These are phyloP conservation scores for Aspergillus ruber DNA, from an alignment of 2,329 filamentous ascomycete genomes.

Conservation along the genomic window DNA sequence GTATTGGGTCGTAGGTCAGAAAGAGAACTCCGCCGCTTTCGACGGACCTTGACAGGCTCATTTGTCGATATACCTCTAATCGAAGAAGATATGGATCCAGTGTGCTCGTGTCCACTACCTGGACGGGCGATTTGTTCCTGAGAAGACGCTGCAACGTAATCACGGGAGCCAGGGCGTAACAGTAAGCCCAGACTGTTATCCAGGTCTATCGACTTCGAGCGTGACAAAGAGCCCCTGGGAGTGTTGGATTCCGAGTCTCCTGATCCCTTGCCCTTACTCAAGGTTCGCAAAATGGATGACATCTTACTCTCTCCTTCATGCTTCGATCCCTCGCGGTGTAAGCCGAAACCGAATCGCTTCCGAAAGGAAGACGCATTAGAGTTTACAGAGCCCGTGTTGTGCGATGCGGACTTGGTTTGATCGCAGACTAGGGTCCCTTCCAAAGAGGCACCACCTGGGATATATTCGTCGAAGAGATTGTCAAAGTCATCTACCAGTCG, in stretches of 20 bases:
- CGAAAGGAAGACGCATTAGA: slow-evolving; percentile 84
- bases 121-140: slow-evolving; percentile 41
- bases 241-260: slow-evolving; percentile 60
- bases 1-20: slow-evolving; percentile 74
- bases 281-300: slow-evolving; percentile 73
- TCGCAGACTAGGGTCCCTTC: slow-evolving; percentile 46
- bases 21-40: slow-evolving; percentile 83
- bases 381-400: slow-evolving; percentile 66
- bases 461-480: slow-evolving; percentile 68
- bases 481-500: slow-evolving; percentile 85
- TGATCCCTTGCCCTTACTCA: slow-evolving; percentile 70
- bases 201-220: slow-evolving; percentile 73
- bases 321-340: slow-evolving; percentile 75
- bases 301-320: slow-evolving; percentile 62
- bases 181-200: slow-evolving; percentile 45
- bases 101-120: slow-evolving; percentile 43
- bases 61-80: slow-evolving; percentile 46
- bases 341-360: slow-evolving; percentile 73
- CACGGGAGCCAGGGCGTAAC: slow-evolving; percentile 50
- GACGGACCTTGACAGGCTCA: slow-evolving; percentile 45
- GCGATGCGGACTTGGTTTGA: slow-evolving; percentile 53
- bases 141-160: slow-evolving; percentile 46
- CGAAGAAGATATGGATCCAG: slow-evolving; percentile 39
- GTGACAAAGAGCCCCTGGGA: slow-evolving; percentile 59
- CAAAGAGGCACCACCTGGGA: slow-evolving; percentile 39